These are phyloP conservation scores for Candolleomyces efflorescens DNA, from an alignment of 768 basidiomycete species.

Conservation along the genomic window DNA sequence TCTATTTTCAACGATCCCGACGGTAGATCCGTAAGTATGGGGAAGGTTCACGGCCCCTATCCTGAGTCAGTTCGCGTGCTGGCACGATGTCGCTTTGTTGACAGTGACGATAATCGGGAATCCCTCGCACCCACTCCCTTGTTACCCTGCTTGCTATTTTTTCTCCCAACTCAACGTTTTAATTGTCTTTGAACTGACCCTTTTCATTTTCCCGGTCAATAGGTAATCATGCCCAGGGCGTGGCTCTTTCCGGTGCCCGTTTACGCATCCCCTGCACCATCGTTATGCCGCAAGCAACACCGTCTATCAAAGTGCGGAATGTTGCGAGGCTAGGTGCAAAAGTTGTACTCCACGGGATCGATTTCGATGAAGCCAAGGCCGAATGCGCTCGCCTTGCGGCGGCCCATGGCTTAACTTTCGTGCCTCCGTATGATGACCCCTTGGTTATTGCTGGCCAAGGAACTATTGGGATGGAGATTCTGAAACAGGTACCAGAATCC, in stretches of 20 bases:
- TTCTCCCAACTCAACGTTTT: background rate
- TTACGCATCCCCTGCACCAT: constrained; percentile 96
- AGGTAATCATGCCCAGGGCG: constrained; percentile 99
- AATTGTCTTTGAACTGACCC: background rate
- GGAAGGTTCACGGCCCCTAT: too few relatives aligned
- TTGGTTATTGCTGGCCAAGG: constrained; percentile 97
- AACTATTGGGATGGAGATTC: constrained; percentile 90
- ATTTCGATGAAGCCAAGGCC: constrained; percentile 95
- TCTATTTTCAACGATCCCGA: too few relatives aligned
- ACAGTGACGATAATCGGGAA: background rate
- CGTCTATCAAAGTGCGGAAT: constrained; percentile 93
- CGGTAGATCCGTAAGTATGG: too few relatives aligned
- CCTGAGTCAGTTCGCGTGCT: too few relatives aligned
- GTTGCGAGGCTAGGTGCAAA: constrained; percentile 94
- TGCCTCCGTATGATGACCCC: constrained; percentile 97
- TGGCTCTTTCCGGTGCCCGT: constrained; percentile 88
- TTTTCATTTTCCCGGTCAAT: constrained; percentile 1
- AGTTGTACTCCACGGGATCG: constrained; percentile 84
- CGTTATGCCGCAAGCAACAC: constrained; percentile 95
- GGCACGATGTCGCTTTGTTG: too few relatives aligned
- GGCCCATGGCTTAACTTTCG: constrained; percentile 76
- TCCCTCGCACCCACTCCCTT: background rate
- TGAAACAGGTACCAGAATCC: constrained; percentile 80
- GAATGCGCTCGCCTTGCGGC: constrained; percentile 87
- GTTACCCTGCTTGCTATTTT: background rate